Conservation (phyloP, 1,139 yeast genomes). For the Candida tunisiensis region DNA sequence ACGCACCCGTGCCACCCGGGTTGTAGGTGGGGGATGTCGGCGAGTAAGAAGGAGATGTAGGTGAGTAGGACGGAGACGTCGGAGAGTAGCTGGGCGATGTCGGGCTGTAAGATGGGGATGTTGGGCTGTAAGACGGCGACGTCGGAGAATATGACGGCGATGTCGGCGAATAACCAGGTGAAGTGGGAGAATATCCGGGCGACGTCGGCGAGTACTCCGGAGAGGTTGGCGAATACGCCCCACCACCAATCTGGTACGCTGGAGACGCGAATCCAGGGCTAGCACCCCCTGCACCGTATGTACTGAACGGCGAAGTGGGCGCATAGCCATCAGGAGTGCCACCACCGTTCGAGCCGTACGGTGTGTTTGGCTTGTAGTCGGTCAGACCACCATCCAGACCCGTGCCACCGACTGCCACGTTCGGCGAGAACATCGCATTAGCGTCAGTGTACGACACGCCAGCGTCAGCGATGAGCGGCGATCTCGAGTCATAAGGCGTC, state of each 20-base stretch:
- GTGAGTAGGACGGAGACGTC: slow-evolving; percentile 41
- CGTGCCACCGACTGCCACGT: slow-evolving; percentile 71
- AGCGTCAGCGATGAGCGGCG: slow-evolving; percentile 56
- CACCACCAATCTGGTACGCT: slow-evolving; percentile 36
- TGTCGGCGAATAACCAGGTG: slow-evolving; percentile 60
- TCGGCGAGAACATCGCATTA: slow-evolving; percentile 58
- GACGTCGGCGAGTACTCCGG: slow-evolving; percentile 56
- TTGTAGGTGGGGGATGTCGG: slow-evolving; percentile 64
- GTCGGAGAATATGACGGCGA: slow-evolving; percentile 59
- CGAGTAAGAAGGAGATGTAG: slow-evolving; percentile 49
- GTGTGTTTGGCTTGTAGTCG: slow-evolving; percentile 59
- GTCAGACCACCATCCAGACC: slow-evolving; percentile 87
- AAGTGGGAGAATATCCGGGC: slow-evolving; percentile 43
- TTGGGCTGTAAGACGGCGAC: slow-evolving; percentile 44
- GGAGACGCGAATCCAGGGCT: slow-evolving; percentile 55
- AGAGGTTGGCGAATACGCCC: slow-evolving; percentile 43
- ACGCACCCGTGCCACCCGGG: slow-evolving; percentile 22
- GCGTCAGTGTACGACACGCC: slow-evolving; percentile 81
- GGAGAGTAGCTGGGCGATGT: slow-evolving; percentile 8
- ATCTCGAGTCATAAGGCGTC: slow-evolving; percentile 78
- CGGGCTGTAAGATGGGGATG: slow-evolving; percentile 39
- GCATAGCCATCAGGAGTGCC: slow-evolving; percentile 49
- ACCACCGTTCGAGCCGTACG: slow-evolving; percentile 33
- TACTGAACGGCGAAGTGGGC: slow-evolving; percentile 43
- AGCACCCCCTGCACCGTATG: slow-evolving; percentile 58